Evolutionary conservation across 371 early-diverging fungal genomes (phyloP).

Genomic region (Apophysomyces ossiformis): DNA sequence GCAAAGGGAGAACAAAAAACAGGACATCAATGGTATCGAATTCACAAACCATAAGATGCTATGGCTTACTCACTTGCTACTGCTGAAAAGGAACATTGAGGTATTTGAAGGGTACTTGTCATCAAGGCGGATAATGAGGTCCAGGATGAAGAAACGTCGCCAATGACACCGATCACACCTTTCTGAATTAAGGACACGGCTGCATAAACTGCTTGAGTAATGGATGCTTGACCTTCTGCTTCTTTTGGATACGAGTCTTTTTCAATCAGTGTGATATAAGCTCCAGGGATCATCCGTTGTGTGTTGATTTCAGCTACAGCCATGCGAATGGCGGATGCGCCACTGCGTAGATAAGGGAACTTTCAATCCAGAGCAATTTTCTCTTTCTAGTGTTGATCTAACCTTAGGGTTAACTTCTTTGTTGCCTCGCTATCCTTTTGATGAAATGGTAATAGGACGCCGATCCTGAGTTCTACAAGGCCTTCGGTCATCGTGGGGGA

Average conservation of each 20-base stretch:
- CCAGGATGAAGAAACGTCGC: conserved; percentile 66
- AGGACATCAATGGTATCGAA: neutral
- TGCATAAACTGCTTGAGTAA: conserved; percentile 60
- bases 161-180: conserved; percentile 61
- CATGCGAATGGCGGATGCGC: conserved; percentile 61
- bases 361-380: neutral
- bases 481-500: conserved; percentile 22
- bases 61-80: conserved; percentile 49
- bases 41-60: too few species aligned
- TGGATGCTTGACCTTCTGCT: conserved; percentile 48
- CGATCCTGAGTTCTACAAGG: conserved; percentile 56
- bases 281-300: conserved; percentile 57
- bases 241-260: conserved; percentile 61
- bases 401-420: conserved; percentile 48
- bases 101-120: conserved; percentile 63
- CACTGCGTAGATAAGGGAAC: conserved; percentile 32
- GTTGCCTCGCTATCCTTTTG: conserved; percentile 47
- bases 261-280: conserved; percentile 61
- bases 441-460: conserved; percentile 57
- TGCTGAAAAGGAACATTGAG: conserved; percentile 67
- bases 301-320: conserved; percentile 63
- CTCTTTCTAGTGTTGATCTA: neutral
- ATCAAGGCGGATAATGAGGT: conserved; percentile 59
- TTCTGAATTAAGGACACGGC: conserved; percentile 61
- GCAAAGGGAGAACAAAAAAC: neutral